phyloP scores from a whole-genome alignment of 352 stramenopile species.

The Thraustotheca clavata region DNA sequence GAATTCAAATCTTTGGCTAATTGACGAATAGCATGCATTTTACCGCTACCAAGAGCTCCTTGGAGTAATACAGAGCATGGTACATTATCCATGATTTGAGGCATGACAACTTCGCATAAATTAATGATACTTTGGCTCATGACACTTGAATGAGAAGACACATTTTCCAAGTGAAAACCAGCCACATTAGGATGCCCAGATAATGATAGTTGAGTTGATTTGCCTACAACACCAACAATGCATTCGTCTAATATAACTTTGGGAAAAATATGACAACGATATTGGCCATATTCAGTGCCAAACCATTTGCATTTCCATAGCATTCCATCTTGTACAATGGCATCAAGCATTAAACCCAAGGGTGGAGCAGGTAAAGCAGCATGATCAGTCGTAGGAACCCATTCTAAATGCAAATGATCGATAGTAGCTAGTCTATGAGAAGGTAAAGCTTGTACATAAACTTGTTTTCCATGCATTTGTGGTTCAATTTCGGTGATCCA shows the following conservation, averaged over 20 bases:
- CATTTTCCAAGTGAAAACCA: not conserved
- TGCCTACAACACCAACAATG: not conserved
- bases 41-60: slow-evolving; percentile 54
- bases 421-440: not conserved
- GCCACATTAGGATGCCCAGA: not conserved
- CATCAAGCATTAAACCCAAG: not conserved
- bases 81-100: not conserved
- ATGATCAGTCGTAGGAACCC: not conserved
- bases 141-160: not conserved
- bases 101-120: not conserved
- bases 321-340: slow-evolving; percentile 8
- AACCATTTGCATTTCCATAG: slow-evolving; percentile 8
- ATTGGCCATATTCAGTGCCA: slow-evolving; percentile 8
- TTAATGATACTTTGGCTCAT: not conserved
- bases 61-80: slow-evolving; percentile 38
- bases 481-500: not conserved
- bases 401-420: slow-evolving; percentile 11
- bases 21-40: slow-evolving; percentile 56
- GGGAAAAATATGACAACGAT: slow-evolving; percentile 12
- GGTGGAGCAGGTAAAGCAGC: not conserved
- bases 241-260: not conserved
- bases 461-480: not conserved
- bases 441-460: not conserved
- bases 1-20: slow-evolving; percentile 36
- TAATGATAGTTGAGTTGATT: slow-evolving; percentile 1